Evolutionary conservation across 805 yeast species (phyloP).

Genomic region (Nakazawaea wyomingensis): DNA sequence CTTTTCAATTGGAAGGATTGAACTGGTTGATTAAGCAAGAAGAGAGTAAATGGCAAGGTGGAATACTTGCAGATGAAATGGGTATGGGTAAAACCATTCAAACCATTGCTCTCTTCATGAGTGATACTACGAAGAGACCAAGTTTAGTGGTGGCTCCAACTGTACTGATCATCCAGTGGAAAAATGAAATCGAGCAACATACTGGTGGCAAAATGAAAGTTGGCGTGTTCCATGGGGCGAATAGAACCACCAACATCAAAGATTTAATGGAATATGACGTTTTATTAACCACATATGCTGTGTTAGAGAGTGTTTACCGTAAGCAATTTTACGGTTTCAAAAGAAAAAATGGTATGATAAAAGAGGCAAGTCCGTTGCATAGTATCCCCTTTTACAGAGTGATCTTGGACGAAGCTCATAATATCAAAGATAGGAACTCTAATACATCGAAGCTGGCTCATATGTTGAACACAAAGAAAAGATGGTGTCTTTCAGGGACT

Average conservation of each 20-base stretch:
- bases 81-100: slow-evolving; percentile 99
- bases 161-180: slow-evolving; percentile 99
- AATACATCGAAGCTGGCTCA: slow-evolving; percentile 94
- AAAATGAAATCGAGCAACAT: slow-evolving; percentile 82
- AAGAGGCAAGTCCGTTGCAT: slow-evolving; percentile 75
- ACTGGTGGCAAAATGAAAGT: slow-evolving; percentile 67
- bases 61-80: slow-evolving; percentile 97
- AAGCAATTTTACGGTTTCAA: slow-evolving; percentile 81
- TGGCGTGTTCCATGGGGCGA: slow-evolving; percentile 81
- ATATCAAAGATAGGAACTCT: slow-evolving; percentile 90
- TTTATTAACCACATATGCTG: slow-evolving; percentile 87
- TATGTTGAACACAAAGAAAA: slow-evolving; percentile 57
- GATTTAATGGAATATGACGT: slow-evolving; percentile 69
- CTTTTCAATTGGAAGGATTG: slow-evolving; percentile 91
- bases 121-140: slow-evolving; percentile 62
- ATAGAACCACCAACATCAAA: slow-evolving; percentile 51
- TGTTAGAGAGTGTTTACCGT: slow-evolving; percentile 79
- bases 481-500: slow-evolving; percentile 95
- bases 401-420: slow-evolving; percentile 94
- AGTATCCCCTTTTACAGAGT: slow-evolving; percentile 75
- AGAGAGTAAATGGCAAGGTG: slow-evolving; percentile 73
- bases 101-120: slow-evolving; percentile 81
- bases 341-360: slow-evolving; percentile 62
- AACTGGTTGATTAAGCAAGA: slow-evolving; percentile 88
- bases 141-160: slow-evolving; percentile 95